A percentile compares a stretch with the other conserved stretches of the same genome.
Evolutionary conservation across 2,329 filamentous ascomycete species (phyloP).

Genomic region (Curvularia sp.): DNA sequence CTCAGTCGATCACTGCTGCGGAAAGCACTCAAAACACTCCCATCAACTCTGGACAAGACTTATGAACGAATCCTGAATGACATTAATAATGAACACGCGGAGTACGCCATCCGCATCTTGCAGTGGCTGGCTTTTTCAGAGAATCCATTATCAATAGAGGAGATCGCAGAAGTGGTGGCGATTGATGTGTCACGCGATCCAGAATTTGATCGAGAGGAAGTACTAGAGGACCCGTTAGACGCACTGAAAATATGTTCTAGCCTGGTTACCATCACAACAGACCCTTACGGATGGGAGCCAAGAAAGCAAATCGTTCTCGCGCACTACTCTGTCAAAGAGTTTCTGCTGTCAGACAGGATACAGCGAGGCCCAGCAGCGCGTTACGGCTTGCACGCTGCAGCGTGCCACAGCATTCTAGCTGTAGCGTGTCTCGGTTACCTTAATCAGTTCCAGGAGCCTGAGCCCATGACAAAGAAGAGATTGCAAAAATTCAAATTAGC

Average conservation of each 20-base stretch:
- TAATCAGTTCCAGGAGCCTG: constrained; percentile 26
- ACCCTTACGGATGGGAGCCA: background rate
- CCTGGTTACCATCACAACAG: constrained; percentile 33
- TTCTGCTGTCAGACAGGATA: constrained; percentile 41
- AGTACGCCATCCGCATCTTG: constrained; percentile 34
- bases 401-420: constrained; percentile 33
- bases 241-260: constrained; percentile 43
- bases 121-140: constrained; percentile 36
- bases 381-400: constrained; percentile 34
- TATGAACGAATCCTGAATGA: constrained; percentile 39
- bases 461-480: constrained; percentile 9
- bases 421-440: constrained; percentile 37
- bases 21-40: constrained; percentile 30
- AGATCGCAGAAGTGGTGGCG: constrained; percentile 36
- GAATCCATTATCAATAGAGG: constrained; percentile 29
- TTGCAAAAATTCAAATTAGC: constrained; percentile 28
- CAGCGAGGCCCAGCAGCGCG: constrained; percentile 23
- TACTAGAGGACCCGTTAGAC: constrained; percentile 46
- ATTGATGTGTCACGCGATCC: constrained; percentile 35
- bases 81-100: constrained; percentile 25
- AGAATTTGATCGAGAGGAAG: constrained; percentile 45
- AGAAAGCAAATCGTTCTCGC: constrained; percentile 24
- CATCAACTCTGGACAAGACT: constrained; percentile 35
- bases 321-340: constrained; percentile 50
- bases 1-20: constrained; percentile 28